Conservation (phyloP, 2,329 filamentous ascomycete genomes). For the Hysterium pulicare region DNA sequence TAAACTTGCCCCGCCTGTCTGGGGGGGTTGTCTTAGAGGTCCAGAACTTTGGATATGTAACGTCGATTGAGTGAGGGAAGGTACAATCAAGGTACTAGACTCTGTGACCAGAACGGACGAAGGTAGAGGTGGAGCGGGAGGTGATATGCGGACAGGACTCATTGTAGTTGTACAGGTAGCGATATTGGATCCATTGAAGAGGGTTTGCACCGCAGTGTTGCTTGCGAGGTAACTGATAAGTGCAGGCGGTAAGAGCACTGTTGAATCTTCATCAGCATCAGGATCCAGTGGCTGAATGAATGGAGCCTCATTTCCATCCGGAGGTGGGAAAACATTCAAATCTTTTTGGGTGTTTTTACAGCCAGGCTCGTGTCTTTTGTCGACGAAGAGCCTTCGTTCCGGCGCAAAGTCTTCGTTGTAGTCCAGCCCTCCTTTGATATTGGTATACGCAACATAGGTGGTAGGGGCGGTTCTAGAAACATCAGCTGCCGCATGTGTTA, state of each 20-base stretch:
- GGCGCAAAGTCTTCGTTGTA: constrained; percentile 1
- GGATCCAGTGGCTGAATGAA: constrained; percentile 1
- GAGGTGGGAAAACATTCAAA: constrained; percentile 1
- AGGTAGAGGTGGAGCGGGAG: background rate
- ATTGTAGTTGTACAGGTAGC: constrained; percentile 22
- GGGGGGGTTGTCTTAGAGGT: no score
- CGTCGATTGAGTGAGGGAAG: no score
- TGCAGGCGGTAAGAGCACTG: constrained; percentile 18
- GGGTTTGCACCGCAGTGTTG: constrained; percentile 13
- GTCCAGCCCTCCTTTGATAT: constrained; percentile 19
- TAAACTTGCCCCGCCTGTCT: no score
- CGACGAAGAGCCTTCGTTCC: constrained; percentile 7
- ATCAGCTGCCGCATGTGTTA: constrained; percentile 1
- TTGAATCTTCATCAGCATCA: constrained; percentile 2
- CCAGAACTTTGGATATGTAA: no score
- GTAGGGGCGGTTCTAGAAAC: constrained; percentile 21
- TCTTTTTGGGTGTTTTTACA: constrained; percentile 16
- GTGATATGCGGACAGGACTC: constrained; percentile 3
- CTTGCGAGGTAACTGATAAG: constrained; percentile 22
- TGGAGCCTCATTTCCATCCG: background rate
- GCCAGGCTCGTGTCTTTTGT: constrained; percentile 12
- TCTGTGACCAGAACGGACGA: no score
- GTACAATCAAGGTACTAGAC: no score
- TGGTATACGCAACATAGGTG: constrained; percentile 30
- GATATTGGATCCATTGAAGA: constrained; percentile 27